Evolutionary conservation across 768 basidiomycete genomes (phyloP).

Genomic region (Suillus luteus): DNA sequence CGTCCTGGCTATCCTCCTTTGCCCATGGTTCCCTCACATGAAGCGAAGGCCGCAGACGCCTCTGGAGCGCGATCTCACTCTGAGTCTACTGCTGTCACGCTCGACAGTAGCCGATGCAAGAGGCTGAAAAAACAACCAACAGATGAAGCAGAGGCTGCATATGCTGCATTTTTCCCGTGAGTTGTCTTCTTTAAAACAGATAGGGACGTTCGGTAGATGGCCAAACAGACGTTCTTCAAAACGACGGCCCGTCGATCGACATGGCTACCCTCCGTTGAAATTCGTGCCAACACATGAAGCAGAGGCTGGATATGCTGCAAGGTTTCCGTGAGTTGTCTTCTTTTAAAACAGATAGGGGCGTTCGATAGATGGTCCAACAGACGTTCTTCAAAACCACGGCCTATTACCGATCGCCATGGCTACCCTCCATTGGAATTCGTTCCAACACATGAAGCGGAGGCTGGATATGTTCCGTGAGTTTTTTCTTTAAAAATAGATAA

Average conservation of each 20-base stretch:
- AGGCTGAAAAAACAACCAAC: background rate
- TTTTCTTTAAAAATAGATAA: background rate
- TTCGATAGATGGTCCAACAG: background rate
- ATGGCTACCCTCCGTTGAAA: slow-evolving; percentile 20
- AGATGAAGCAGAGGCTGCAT: slow-evolving; percentile 30
- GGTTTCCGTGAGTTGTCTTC: background rate
- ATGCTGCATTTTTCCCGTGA: slow-evolving; percentile 21
- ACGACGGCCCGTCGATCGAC: background rate
- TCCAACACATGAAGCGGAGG: slow-evolving; percentile 29
- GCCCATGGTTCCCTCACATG: slow-evolving; percentile 26
- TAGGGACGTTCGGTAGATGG: background rate
- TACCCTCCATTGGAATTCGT: slow-evolving; percentile 26
- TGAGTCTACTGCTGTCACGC: background rate
- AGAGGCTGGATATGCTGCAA: slow-evolving; percentile 27
- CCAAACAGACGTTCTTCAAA: background rate
- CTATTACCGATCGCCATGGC: background rate
- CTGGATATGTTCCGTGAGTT: slow-evolving; percentile 20
- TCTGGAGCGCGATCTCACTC: background rate
- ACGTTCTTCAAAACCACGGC: background rate
- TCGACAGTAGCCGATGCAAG: background rate
- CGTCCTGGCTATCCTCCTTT: slow-evolving; percentile 20
- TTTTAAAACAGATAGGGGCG: no score
- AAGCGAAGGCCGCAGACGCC: slow-evolving; percentile 32
- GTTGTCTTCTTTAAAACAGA: slow-evolving; percentile 1
- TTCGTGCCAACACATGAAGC: slow-evolving; percentile 29